Percentiles rank a stretch among this genome's conserved stretches.
Conservation (phyloP, 1,284 basidiomycete species). For the Ganoderma boninense region DNA sequence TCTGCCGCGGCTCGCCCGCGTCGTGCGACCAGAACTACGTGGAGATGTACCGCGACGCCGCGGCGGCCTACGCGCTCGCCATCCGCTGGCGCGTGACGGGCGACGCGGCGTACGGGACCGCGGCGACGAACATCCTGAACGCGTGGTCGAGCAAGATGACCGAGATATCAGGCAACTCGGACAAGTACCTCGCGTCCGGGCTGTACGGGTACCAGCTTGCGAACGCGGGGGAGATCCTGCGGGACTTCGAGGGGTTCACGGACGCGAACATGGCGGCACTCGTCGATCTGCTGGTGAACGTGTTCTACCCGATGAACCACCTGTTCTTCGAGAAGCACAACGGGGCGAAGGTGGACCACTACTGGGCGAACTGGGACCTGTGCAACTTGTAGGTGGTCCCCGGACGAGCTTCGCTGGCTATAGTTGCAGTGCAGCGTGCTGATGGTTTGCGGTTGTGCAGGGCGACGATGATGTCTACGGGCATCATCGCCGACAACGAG, state of each 20-base stretch:
- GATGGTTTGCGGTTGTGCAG: slow-evolving; percentile 2
- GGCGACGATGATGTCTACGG: slow-evolving; percentile 16
- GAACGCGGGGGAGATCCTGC: too few species aligned
- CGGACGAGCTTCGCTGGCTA: background rate
- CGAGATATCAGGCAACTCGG: slow-evolving; percentile 19
- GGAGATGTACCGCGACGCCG: slow-evolving; percentile 15
- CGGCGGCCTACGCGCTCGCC: slow-evolving; percentile 14
- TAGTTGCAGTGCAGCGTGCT: too few species aligned
- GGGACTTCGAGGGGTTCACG: too few species aligned
- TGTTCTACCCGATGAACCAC: too few species aligned
- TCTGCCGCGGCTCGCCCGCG: slow-evolving; percentile 13
- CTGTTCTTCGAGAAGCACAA: too few species aligned
- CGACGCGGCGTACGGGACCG: slow-evolving; percentile 11
- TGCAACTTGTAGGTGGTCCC: slow-evolving; percentile 16
- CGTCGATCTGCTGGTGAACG: too few species aligned
- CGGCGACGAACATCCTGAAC: slow-evolving; percentile 11
- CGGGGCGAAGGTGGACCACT: too few species aligned
- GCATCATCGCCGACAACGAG: slow-evolving; percentile 17
- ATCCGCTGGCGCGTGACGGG: slow-evolving; percentile 13
- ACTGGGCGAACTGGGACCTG: slow-evolving; percentile 21
- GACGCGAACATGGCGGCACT: too few species aligned
- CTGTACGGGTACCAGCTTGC: slow-evolving; percentile 21
- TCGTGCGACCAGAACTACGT: slow-evolving; percentile 16
- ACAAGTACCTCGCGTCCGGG: slow-evolving; percentile 18
- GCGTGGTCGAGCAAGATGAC: slow-evolving; percentile 15